phyloP scores from a whole-genome alignment of 2,329 filamentous ascomycete genomes.

The Bertia moriformis region DNA sequence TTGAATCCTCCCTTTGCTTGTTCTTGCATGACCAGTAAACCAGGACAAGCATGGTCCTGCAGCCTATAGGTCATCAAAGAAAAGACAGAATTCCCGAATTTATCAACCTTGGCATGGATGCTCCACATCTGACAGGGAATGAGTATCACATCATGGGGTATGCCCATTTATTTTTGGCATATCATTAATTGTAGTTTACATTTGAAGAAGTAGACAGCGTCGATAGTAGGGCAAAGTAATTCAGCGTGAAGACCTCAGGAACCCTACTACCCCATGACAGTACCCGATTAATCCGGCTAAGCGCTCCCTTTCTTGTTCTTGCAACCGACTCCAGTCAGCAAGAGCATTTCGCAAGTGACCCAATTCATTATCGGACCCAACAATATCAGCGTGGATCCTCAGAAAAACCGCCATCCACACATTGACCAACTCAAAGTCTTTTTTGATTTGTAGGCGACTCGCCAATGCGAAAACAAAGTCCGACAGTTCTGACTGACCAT shows the following conservation, averaged over 20 bases:
- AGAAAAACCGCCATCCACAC: slow-evolving; percentile 96
- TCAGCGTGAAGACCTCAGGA: slow-evolving; percentile 36
- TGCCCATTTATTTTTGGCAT: too few relatives aligned
- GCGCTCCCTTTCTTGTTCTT: slow-evolving; percentile 56
- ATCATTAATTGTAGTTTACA: too few relatives aligned
- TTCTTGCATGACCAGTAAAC: too few relatives aligned
- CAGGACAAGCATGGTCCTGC: too few relatives aligned
- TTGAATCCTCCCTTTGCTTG: too few relatives aligned
- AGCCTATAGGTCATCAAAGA: too few relatives aligned
- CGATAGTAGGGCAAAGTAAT: too few relatives aligned
- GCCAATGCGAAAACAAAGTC: slow-evolving; percentile 75
- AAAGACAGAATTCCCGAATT: too few relatives aligned
- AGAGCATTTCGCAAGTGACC: slow-evolving; percentile 42
- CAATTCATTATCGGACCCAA: slow-evolving; percentile 31
- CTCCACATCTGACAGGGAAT: too few relatives aligned
- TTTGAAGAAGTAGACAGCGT: too few relatives aligned
- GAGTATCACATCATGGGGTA: too few relatives aligned
- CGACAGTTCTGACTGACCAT: slow-evolving; percentile 53
- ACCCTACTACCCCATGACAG: slow-evolving; percentile 72
- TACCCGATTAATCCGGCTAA: slow-evolving; percentile 71
- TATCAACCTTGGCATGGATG: too few relatives aligned
- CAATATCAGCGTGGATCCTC: slow-evolving; percentile 55
- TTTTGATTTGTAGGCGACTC: slow-evolving; percentile 46
- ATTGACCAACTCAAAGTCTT: slow-evolving; percentile 86
- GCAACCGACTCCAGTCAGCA: slow-evolving; percentile 55